Evolutionary conservation across 2,329 filamentous ascomycete genomes (phyloP).

Genomic region (Diaporthe vaccinii): DNA sequence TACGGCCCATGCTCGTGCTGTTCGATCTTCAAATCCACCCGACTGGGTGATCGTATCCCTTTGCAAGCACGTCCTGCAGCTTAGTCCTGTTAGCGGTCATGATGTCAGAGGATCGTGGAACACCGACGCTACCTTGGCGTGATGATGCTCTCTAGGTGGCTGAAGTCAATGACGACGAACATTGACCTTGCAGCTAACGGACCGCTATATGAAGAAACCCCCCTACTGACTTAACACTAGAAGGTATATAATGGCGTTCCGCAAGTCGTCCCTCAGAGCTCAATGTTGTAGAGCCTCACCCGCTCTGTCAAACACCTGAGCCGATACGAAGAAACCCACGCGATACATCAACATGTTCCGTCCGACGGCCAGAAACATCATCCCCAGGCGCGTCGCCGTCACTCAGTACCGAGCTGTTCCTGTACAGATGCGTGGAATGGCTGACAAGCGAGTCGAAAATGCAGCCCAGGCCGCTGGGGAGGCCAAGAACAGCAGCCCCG

Average conservation of each 20-base stretch:
- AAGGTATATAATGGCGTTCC: background rate
- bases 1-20: background rate
- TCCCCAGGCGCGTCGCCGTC: background rate
- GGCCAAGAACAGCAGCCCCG: slow-evolving; percentile 7
- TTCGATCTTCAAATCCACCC: background rate
- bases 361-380: background rate
- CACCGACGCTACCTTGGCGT: background rate
- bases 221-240: background rate
- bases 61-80: background rate
- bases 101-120: background rate
- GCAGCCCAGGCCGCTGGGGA: slow-evolving; percentile 17
- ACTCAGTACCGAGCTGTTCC: background rate
- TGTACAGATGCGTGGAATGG: background rate
- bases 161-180: background rate
- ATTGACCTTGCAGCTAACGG: background rate
- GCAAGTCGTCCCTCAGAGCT: too few relatives aligned
- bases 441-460: slow-evolving; percentile 16
- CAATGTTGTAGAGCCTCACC: background rate
- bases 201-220: background rate
- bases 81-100: background rate
- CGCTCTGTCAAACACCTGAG: background rate
- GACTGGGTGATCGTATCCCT: too few relatives aligned
- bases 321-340: background rate
- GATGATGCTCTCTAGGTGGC: background rate
- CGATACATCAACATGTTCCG: background rate